Base-by-base conservation (phyloP, 495 filamentous ascomycete species). In the Talaromyces proteolyticus region DNA sequence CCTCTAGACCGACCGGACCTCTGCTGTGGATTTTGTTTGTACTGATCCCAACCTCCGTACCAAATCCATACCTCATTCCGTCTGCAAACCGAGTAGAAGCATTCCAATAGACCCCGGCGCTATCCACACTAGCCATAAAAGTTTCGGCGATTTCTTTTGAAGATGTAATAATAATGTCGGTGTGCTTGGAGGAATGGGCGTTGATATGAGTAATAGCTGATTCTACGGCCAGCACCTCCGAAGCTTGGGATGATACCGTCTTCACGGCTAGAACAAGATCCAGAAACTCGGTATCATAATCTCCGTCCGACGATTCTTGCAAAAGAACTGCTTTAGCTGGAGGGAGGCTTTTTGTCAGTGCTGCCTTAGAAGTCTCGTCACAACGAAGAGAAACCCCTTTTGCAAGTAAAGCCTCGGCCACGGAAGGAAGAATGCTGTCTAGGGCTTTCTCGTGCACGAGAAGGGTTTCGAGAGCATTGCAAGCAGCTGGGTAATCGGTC, bases 21-120 rank as follows among this genome's bases (percentile, higher is more conserved):
- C 93, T 76, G 6, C 89, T 86, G 60, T 98, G 93, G 47, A 98
- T 95, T 70, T 97, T 98, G 69, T 97, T 98, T 40, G 93, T 98
- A 67, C 88, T 94, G 63, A 98, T 96, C 36, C 93, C 93, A 2
- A 98, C 93, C 66, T 99, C 93, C 0, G 93, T 96, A 25, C 93
- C 93, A 70, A 99, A 97, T 2, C 93, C 93, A 65, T 89, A 99
- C 23, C 93, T 78, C 85, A 94, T 95, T 3, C 93, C 93, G 61
- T 99, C 93, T 3, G 92, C 90, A 67, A 99, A 93, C 18, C 93
- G 78, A 10, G 89, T 93, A 16, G 89, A 94, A 16, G 91, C 87
- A 62, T 99, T 99, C 90, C 91, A 96, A 75, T 91, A 99, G 11
- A 95, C 91, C 39, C 91, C 91, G 0, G 91, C 85, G 26, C 89